phyloP scores from a whole-genome alignment of 352 stramenopile species.

The Phytophthora foliorum region DNA sequence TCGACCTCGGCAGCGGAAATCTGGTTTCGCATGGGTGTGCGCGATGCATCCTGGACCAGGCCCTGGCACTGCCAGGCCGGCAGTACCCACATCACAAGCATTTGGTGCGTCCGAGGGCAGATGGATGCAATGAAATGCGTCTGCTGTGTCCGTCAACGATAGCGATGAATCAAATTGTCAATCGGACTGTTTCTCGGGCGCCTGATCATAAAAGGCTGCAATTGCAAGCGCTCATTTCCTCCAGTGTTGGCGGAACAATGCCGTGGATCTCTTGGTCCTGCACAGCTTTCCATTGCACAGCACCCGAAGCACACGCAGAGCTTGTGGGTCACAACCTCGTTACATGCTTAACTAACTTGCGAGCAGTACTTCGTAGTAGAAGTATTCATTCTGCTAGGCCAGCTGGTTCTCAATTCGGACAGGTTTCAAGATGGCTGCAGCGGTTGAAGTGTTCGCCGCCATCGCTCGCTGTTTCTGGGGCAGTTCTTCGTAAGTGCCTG shows the following conservation, averaged over 20 bases:
- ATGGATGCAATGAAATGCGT: background rate
- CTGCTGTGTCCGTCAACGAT: background rate
- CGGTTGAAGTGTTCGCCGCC: background rate
- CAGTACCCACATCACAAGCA: too few species aligned
- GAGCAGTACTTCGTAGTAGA: background rate
- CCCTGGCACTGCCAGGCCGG: too few species aligned
- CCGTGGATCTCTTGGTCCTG: constrained; percentile 10
- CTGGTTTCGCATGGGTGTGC: constrained; percentile 2
- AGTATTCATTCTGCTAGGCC: constrained; percentile 5
- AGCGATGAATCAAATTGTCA: background rate
- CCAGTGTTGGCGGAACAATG: constrained; percentile 10
- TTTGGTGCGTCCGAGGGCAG: constrained; percentile 6
- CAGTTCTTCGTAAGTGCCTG: constrained; percentile 6
- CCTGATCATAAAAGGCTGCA: constrained; percentile 4
- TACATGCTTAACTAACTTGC: background rate
- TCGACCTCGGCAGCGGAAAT: background rate
- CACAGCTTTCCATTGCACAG: background rate
- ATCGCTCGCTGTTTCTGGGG: constrained; percentile 20
- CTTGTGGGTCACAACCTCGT: background rate
- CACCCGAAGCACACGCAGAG: background rate
- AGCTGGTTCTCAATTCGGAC: background rate
- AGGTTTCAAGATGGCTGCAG: background rate
- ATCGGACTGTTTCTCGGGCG: background rate
- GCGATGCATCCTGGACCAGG: constrained; percentile 14
- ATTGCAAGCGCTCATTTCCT: constrained; percentile 25